These are phyloP conservation scores for Chaetomiaceae sp. DNA, from an alignment of 2,329 filamentous ascomycete genomes.

Conservation along the genomic window DNA sequence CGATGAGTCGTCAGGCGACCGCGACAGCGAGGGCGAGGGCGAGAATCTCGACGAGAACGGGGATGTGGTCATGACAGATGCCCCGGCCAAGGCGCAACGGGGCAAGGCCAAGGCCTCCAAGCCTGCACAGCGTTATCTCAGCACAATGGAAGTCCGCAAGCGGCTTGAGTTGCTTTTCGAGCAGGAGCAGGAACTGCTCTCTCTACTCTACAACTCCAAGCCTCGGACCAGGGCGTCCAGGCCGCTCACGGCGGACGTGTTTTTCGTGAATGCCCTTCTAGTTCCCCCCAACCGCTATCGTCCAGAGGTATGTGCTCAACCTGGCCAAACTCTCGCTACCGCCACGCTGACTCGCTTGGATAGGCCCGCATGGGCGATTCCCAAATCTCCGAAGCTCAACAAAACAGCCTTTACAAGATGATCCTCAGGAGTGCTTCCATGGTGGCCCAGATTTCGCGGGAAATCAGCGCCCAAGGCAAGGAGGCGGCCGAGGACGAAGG, in stretches of 20 bases:
- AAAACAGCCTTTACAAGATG: conserved; percentile 82
- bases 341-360: neutral
- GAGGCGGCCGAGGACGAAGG: conserved; percentile 35
- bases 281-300: conserved; percentile 91
- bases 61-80: conserved; percentile 55
- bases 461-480: conserved; percentile 50
- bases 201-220: conserved; percentile 78
- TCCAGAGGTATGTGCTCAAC: conserved; percentile 51
- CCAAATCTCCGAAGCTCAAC: conserved; percentile 79
- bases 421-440: conserved; percentile 72
- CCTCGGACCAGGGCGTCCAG: conserved; percentile 53
- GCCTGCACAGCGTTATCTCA: conserved; percentile 67
- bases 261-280: conserved; percentile 81
- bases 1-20: conserved; percentile 37
- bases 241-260: conserved; percentile 76
- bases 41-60: conserved; percentile 51
- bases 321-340: neutral
- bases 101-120: conserved; percentile 29
- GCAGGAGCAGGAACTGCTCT: conserved; percentile 78
- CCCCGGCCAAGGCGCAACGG: conserved; percentile 33
- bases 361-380: conserved; percentile 69
- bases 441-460: conserved; percentile 69
- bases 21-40: conserved; percentile 41
- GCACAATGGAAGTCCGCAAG: conserved; percentile 76
- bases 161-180: conserved; percentile 76